These are phyloP conservation scores for Nemania bipapillata DNA, from an alignment of 2,329 filamentous ascomycete species.

Conservation along the genomic window DNA sequence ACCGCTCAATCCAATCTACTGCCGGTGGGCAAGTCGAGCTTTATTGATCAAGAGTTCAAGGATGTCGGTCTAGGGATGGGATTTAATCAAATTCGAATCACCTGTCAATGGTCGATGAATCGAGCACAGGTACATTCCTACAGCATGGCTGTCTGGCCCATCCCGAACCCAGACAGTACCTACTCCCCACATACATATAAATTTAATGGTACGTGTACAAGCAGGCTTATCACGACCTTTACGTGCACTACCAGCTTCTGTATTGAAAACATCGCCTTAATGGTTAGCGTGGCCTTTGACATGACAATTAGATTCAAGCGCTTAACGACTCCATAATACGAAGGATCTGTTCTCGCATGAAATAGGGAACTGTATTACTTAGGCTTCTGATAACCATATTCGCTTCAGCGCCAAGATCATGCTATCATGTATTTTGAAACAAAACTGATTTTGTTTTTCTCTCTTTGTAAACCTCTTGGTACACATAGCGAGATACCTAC, in stretches of 20 bases:
- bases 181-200: not conserved
- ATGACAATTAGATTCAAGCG: no score
- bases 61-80: not conserved
- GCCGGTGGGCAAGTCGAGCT: not conserved
- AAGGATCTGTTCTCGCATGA: no score
- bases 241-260: not conserved
- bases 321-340: no score
- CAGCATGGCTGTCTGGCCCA: not conserved
- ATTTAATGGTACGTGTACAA: no score
- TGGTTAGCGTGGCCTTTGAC: not conserved
- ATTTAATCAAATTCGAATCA: not conserved
- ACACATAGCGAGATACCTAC: not conserved
- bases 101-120: not conserved
- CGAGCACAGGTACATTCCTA: not conserved
- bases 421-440: no score
- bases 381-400: no score
- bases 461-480: no score
- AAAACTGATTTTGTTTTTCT: no score
- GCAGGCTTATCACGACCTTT: not conserved
- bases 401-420: no score
- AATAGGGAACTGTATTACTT: no score
- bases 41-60: not conserved
- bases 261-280: not conserved
- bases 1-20: not conserved
- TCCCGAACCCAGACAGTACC: not conserved